Base-by-base conservation (phyloP, 2,329 filamentous ascomycete species). In the Clonostachys rhizophaga region DNA sequence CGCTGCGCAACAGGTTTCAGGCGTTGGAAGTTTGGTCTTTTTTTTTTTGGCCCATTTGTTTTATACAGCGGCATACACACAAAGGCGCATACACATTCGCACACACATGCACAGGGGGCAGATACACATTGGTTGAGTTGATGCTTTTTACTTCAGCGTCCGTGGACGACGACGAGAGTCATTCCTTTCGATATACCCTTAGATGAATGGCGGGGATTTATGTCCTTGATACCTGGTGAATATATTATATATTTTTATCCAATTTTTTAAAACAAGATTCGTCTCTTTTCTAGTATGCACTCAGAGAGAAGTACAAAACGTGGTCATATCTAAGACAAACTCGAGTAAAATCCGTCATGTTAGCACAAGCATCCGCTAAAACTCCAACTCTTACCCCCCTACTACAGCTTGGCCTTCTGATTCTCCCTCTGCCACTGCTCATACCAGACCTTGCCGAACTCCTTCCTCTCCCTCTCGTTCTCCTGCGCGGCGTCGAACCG, bases 401-500 rank as follows among this genome's bases (percentile, higher is more conserved):
- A n/a, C 50, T 56, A 70, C 45, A 71, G 47, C 62, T 69, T 72
- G 18, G 69, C 55, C 54, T 57, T 57, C 48, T 66, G 65, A 47
- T 59, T 68, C 36, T 66, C 67, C 50, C 66, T 66, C 43, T 67
- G 58, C 67, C 74, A 75, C 67, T 76, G 75, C 54, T 72, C 68
- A 50, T 71, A 69, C 45, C 80, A 75, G 54, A 68, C 66, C 58
- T 61, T 67, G 41, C 67, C 67, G 51, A 67, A 72, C 57, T 68
- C 70, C 56, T 63, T 58, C 45, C 71, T 65, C 54, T 69, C 68
- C 5, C 63, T 62, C 49, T 71, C 72, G 43, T 58, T 64, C 52
- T 64, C 61, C 51, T 64, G 59, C 45, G 62, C 53, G 11, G 64
- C 64, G 42, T 70, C 69, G 55, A 74, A 76, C 45, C 74, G 66